These are phyloP conservation scores for Polyporus tsugae DNA, from an alignment of 1,284 basidiomycete genomes.

Conservation along the genomic window DNA sequence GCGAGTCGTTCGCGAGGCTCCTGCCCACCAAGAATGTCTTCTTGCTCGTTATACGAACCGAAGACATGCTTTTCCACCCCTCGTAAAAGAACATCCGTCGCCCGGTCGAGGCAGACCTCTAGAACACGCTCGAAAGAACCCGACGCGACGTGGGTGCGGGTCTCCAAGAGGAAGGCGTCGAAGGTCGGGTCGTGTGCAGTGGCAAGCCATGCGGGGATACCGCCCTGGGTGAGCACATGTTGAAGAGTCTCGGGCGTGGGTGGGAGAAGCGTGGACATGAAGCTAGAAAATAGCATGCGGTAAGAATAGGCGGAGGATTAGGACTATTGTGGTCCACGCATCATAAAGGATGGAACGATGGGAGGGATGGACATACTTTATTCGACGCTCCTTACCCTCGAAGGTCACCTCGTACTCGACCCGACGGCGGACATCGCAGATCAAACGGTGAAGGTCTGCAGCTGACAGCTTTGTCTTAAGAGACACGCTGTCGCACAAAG, in stretches of 20 bases:
- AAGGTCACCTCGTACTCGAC: conserved; percentile 78
- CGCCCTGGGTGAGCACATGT: conserved; percentile 74
- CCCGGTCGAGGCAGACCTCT: conserved; percentile 71
- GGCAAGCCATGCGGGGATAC: conserved; percentile 45
- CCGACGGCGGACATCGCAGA: conserved; percentile 74
- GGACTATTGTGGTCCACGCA: background rate
- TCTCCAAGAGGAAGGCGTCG: conserved; percentile 72
- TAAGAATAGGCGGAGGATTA: conserved; percentile 5
- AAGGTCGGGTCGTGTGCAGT: conserved; percentile 60
- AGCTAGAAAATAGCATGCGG: conserved; percentile 51
- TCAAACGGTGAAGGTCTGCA: conserved; percentile 71
- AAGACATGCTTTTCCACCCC: conserved; percentile 69
- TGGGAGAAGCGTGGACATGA: conserved; percentile 78
- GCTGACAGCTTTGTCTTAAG: conserved; percentile 78
- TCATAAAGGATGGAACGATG: background rate
- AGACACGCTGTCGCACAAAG: conserved; percentile 62
- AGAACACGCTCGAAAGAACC: conserved; percentile 77
- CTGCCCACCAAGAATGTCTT: conserved; percentile 27
- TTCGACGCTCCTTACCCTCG: conserved; percentile 64
- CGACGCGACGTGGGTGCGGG: conserved; percentile 68
- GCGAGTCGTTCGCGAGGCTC: conserved; percentile 57
- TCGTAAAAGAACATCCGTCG: conserved; percentile 62
- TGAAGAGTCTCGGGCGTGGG: conserved; percentile 72
- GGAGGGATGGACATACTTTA: conserved; percentile 52
- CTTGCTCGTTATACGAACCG: conserved; percentile 36